phyloP scores from a whole-genome alignment of 108 stramenopile species.

The Cyclotella atomus region DNA sequence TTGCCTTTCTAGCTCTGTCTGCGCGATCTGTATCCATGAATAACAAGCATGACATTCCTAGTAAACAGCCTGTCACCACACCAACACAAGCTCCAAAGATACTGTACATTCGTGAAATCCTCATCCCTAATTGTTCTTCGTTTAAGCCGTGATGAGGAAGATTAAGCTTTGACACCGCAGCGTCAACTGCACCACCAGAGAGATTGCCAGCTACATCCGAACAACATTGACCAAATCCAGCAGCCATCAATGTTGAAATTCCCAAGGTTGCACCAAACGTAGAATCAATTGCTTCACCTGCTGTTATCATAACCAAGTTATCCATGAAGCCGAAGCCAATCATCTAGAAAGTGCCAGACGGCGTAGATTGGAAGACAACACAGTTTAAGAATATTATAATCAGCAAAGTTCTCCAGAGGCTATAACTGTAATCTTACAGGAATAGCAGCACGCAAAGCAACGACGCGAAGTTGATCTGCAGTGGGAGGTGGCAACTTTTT shows the following conservation, averaged over 20 bases:
- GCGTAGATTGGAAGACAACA: background rate
- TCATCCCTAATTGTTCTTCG: slow-evolving; percentile 54
- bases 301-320: slow-evolving; percentile 88
- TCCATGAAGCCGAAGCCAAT: slow-evolving; percentile 93
- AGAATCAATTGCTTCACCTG: slow-evolving; percentile 82
- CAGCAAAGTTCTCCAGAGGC: background rate
- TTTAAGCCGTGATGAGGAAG: slow-evolving; percentile 66
- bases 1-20: slow-evolving; percentile 69
- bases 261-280: slow-evolving; percentile 81
- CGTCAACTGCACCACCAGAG: slow-evolving; percentile 67
- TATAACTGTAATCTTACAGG: slow-evolving; percentile 37
- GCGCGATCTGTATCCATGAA: slow-evolving; percentile 81
- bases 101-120: slow-evolving; percentile 37
- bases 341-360: slow-evolving; percentile 36
- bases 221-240: slow-evolving; percentile 72
- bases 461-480: slow-evolving; percentile 46
- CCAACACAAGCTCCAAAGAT: slow-evolving; percentile 76
- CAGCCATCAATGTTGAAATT: slow-evolving; percentile 85
- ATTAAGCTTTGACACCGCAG: slow-evolving; percentile 53
- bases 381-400: background rate
- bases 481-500: slow-evolving; percentile 47
- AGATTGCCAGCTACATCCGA: slow-evolving; percentile 59
- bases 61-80: slow-evolving; percentile 78
- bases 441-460: slow-evolving; percentile 56
- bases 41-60: slow-evolving; percentile 83